These are phyloP conservation scores for Calvatia gigantea DNA, from an alignment of 768 basidiomycete genomes.

Conservation along the genomic window DNA sequence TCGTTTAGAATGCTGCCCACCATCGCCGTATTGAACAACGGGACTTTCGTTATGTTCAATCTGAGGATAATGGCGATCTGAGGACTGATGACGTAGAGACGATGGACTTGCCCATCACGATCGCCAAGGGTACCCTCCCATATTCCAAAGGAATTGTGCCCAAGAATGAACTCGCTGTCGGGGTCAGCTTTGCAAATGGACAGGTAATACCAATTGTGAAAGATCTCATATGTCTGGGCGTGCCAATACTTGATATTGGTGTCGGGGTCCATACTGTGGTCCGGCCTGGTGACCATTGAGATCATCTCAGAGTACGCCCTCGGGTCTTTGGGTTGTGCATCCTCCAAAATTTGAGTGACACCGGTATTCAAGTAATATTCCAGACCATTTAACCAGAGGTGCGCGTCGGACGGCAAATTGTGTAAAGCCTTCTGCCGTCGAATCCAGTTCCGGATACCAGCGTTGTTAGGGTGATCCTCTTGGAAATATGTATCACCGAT, in stretches of 20 bases:
- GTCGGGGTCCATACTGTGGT: slow-evolving; percentile 17
- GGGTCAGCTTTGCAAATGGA: slow-evolving; percentile 32
- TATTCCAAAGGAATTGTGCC: slow-evolving; percentile 27
- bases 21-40: slow-evolving; percentile 14
- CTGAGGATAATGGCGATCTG: slow-evolving; percentile 27
- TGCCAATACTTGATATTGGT: slow-evolving; percentile 21
- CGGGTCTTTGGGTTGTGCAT: slow-evolving; percentile 20
- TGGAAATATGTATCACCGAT: slow-evolving; percentile 23
- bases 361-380: slow-evolving; percentile 29
- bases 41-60: slow-evolving; percentile 13
- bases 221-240: slow-evolving; percentile 24
- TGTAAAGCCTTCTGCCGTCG: slow-evolving; percentile 18
- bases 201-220: slow-evolving; percentile 27
- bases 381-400: slow-evolving; percentile 28
- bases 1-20: slow-evolving; percentile 22
- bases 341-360: slow-evolving; percentile 19
- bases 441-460: slow-evolving; percentile 21
- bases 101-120: slow-evolving; percentile 19
- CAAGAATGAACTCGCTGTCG: slow-evolving; percentile 29
- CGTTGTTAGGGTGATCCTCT: slow-evolving; percentile 21
- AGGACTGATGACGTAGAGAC: slow-evolving; percentile 33
- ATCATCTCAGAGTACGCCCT: neutral
- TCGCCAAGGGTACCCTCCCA: slow-evolving; percentile 28
- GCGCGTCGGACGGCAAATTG: slow-evolving; percentile 16
- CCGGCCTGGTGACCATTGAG: slow-evolving; percentile 16